Conservation (phyloP, 768 basidiomycete species). For the Pleurotus salmoneostramineus region DNA sequence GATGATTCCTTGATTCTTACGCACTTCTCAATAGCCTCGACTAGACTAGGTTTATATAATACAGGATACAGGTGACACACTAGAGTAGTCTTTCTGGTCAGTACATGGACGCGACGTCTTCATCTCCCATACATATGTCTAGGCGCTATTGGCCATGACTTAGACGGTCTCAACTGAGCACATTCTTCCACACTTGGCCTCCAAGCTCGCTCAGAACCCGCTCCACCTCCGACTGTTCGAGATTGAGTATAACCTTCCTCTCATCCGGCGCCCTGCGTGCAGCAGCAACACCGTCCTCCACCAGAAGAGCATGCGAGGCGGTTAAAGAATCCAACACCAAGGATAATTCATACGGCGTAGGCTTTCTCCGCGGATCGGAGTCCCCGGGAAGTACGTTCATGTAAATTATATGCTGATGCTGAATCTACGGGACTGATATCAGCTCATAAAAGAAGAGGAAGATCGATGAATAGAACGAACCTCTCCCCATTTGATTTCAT, state of each 20-base stretch:
- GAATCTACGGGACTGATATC: slow-evolving; percentile 41
- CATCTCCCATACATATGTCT: not conserved
- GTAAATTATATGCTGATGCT: slow-evolving; percentile 73
- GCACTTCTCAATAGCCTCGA: no score
- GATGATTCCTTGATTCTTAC: slow-evolving; percentile 16
- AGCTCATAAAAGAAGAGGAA: not conserved
- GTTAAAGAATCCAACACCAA: slow-evolving; percentile 74
- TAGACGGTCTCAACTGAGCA: slow-evolving; percentile 20
- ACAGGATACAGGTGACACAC: no score
- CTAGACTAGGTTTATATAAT: no score
- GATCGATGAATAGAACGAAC: slow-evolving; percentile 36
- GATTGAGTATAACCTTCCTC: slow-evolving; percentile 71
- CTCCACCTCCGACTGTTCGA: slow-evolving; percentile 84
- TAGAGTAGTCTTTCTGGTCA: no score
- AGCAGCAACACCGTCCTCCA: slow-evolving; percentile 58
- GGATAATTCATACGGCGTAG: slow-evolving; percentile 58
- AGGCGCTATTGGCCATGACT: not conserved
- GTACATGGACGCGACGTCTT: no score
- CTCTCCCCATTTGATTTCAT: slow-evolving; percentile 84
- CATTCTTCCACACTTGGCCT: slow-evolving; percentile 61
- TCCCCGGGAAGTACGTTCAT: slow-evolving; percentile 56
- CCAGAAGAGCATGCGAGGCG: slow-evolving; percentile 71
- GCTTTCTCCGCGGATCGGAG: slow-evolving; percentile 54
- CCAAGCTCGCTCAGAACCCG: slow-evolving; percentile 82
- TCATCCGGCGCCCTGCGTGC: slow-evolving; percentile 59